Conservation (phyloP, 225 moss, liverwort and hornwort species). For the Marchantia paleacea region DNA sequence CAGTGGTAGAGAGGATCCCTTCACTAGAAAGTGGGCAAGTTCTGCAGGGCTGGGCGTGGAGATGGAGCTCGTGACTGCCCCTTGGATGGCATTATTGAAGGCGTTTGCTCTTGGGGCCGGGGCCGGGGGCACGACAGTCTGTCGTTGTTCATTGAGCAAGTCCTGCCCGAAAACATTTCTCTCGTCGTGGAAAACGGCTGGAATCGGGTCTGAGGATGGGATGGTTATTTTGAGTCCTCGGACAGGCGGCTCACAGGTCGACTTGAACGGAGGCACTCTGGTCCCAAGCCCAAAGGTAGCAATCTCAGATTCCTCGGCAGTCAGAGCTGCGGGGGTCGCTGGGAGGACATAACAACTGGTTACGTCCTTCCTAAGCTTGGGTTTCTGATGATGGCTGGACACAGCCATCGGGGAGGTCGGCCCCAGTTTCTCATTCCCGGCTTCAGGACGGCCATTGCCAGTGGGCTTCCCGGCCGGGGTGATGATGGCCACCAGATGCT, state of each 20-base stretch:
- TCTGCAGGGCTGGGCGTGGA: slow-evolving; percentile 72
- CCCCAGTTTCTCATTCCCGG: slow-evolving; percentile 42
- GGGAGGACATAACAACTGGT: slow-evolving; percentile 25
- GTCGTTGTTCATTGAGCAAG: slow-evolving; percentile 27
- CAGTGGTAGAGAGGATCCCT: slow-evolving; percentile 52
- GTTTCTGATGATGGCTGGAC: slow-evolving; percentile 31
- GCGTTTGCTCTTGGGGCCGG: slow-evolving; percentile 33
- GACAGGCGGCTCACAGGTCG: slow-evolving; percentile 36
- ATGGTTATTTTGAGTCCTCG: slow-evolving; percentile 47
- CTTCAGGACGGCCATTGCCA: slow-evolving; percentile 30
- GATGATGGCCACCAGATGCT: slow-evolving; percentile 74
- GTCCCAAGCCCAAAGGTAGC: slow-evolving; percentile 30
- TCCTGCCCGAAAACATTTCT: slow-evolving; percentile 40
- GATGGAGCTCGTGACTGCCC: slow-evolving; percentile 26
- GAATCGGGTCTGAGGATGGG: slow-evolving; percentile 40
- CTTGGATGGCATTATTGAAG: slow-evolving; percentile 23
- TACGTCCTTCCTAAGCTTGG: slow-evolving; percentile 33
- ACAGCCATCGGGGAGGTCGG: slow-evolving; percentile 34
- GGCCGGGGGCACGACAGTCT: slow-evolving; percentile 12
- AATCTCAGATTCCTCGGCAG: slow-evolving; percentile 20
- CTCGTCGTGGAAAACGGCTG: slow-evolving; percentile 41
- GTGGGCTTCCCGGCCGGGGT: slow-evolving; percentile 33
- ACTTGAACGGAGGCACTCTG: slow-evolving; percentile 21
- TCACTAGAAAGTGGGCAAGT: slow-evolving; percentile 75
- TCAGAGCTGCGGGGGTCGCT: slow-evolving; percentile 20